phyloP scores from a whole-genome alignment of 2,329 filamentous ascomycete species.

The Pyrenophora seminiperda region DNA sequence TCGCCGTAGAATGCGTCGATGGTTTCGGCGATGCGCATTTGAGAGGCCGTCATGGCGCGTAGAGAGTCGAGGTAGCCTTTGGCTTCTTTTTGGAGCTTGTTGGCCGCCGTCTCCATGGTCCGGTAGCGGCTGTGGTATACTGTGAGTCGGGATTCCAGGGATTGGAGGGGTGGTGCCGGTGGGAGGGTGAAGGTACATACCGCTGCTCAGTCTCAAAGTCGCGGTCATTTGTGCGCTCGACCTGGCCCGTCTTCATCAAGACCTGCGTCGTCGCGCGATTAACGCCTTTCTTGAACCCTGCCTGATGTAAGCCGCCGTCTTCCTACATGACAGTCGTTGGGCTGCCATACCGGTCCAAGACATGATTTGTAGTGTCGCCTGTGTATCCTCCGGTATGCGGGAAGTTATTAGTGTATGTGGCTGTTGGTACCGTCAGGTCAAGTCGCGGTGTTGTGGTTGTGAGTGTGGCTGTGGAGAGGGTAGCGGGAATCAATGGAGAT shows the following conservation, averaged over 20 bases:
- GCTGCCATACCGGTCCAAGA: constrained; percentile 63
- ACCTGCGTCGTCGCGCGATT: constrained; percentile 99
- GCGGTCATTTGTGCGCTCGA: constrained; percentile 97
- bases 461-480: constrained; percentile 1
- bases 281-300: constrained; percentile 94
- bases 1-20: constrained; percentile 99
- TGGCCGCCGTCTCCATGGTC: constrained; percentile 94
- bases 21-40: constrained; percentile 99
- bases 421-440: not conserved
- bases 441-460: constrained; percentile 5
- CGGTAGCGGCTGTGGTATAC: constrained; percentile 74
- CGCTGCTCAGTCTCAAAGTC: constrained; percentile 98
- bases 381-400: constrained; percentile 4
- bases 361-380: constrained; percentile 38
- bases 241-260: constrained; percentile 99
- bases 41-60: constrained; percentile 97
- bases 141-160: constrained; percentile 6
- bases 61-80: constrained; percentile 97
- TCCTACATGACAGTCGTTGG: constrained; percentile 11
- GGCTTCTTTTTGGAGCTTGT: constrained; percentile 93
- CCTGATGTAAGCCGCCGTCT: constrained; percentile 27
- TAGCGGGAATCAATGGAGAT: constrained; percentile 10
- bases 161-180: not conserved
- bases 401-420: not conserved
- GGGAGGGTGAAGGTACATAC: constrained; percentile 52